Evolutionary conservation across 148 eudicot genomes (phyloP).

Genomic region (Suaeda aralocaspica): DNA sequence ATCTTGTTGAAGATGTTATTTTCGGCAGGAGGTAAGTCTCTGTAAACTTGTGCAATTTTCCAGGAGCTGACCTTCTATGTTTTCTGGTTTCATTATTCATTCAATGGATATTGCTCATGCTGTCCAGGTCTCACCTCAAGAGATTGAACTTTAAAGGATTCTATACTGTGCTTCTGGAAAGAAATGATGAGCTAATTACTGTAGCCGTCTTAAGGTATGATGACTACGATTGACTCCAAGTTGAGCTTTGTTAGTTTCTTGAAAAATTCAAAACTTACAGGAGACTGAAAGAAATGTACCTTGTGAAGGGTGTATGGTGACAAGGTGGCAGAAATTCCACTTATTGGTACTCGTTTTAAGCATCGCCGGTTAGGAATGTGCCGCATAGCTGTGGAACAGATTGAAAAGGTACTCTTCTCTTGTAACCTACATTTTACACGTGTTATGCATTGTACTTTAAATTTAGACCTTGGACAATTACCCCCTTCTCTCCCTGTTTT

Average conservation of each 20-base stretch:
- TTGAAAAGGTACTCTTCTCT: slow-evolving; percentile 66
- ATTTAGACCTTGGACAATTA: background rate
- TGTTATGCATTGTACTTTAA: background rate
- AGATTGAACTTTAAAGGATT: slow-evolving; percentile 84
- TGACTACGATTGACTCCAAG: slow-evolving; percentile 1
- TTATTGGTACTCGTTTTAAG: slow-evolving; percentile 76
- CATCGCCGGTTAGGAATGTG: slow-evolving; percentile 95
- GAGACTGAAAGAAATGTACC: slow-evolving; percentile 17
- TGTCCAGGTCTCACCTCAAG: slow-evolving; percentile 68
- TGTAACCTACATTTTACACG: background rate
- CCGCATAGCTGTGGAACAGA: slow-evolving; percentile 66
- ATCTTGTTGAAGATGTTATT: slow-evolving; percentile 82
- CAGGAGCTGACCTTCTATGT: background rate
- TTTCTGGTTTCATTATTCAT: background rate
- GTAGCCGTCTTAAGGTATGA: slow-evolving; percentile 74
- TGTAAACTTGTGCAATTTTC: background rate
- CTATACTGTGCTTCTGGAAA: slow-evolving; percentile 79
- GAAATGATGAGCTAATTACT: slow-evolving; percentile 69
- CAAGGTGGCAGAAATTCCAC: slow-evolving; percentile 86
- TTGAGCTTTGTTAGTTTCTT: slow-evolving; percentile 5
- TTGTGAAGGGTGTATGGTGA: slow-evolving; percentile 61
- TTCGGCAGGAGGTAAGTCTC: slow-evolving; percentile 60
- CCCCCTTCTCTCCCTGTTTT: background rate
- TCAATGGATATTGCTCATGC: background rate
- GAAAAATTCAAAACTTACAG: background rate